phyloP scores from a whole-genome alignment of 306 rosid species.

The Rosa persica region DNA sequence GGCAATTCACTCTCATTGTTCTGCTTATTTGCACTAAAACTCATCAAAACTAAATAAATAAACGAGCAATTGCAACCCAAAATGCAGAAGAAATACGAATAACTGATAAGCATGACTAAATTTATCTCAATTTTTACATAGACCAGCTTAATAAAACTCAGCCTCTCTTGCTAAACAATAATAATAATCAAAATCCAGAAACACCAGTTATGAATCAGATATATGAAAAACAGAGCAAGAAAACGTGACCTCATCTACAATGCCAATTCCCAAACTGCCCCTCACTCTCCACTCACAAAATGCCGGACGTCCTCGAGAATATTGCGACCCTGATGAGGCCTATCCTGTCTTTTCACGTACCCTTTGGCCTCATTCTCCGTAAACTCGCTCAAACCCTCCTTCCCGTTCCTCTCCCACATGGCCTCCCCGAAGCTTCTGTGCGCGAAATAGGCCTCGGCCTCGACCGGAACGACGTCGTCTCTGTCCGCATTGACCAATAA shows the following conservation, averaged over 20 bases:
- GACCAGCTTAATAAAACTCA: no score
- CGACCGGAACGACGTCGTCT: conserved; percentile 17
- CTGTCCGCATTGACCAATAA: neutral
- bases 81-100: no score
- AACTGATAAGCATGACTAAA: neutral
- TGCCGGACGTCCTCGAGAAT: conserved; percentile 26
- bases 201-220: no score
- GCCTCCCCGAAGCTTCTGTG: conserved; percentile 46
- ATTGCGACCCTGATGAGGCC: conserved; percentile 14
- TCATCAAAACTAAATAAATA: no score
- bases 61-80: no score
- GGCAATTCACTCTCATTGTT: no score
- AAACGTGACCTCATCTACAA: neutral
- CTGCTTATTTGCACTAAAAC: no score
- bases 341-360: conserved; percentile 33
- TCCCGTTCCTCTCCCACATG: conserved; percentile 47
- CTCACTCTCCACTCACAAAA: neutral
- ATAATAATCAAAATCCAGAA: no score
- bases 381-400: conserved; percentile 38
- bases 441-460: conserved; percentile 54
- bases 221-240: neutral
- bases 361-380: conserved; percentile 27
- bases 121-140: no score
- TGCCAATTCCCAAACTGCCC: conserved; percentile 2
- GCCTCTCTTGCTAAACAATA: no score